Conservation (phyloP, 495 filamentous ascomycete species). For the Neurospora hispaniola region DNA sequence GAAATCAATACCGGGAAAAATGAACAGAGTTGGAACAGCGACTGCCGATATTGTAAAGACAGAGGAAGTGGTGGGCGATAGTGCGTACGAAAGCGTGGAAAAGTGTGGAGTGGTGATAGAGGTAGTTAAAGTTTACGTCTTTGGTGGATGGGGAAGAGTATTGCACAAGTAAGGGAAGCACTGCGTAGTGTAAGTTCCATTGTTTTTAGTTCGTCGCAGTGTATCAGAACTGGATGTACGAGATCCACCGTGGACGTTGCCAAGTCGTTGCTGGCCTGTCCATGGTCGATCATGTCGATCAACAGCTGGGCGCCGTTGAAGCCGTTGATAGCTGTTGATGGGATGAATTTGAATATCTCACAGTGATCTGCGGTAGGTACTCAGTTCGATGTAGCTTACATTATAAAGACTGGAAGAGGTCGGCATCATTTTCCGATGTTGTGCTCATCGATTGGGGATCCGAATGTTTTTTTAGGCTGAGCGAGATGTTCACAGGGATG, state of each 20-base stretch:
- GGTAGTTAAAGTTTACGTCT: not conserved
- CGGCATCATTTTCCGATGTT: not conserved
- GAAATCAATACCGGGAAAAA: slow-evolving; percentile 24
- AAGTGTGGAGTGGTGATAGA: not conserved
- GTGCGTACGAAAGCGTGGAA: slow-evolving; percentile 8
- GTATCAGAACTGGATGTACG: not conserved
- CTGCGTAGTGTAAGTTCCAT: no score
- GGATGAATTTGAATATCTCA: not conserved
- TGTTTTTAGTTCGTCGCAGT: not conserved
- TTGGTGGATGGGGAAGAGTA: not conserved
- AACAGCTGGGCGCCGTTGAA: not conserved
- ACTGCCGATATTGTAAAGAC: slow-evolving; percentile 26
- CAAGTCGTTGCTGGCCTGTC: not conserved
- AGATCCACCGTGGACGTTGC: not conserved
- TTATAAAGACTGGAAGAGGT: not conserved
- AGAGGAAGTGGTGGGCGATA: slow-evolving; percentile 14
- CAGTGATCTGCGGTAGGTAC: not conserved
- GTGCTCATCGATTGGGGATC: no score
- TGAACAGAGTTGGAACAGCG: slow-evolving; percentile 18
- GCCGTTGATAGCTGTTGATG: not conserved
- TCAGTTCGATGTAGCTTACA: not conserved
- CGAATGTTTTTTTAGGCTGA: no score
- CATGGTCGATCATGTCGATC: not conserved
- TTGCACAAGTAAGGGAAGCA: no score
- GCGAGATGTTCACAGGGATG: no score